Evolutionary conservation across 2,329 filamentous ascomycete species (phyloP), one percentile per base, ranked within the genome.

Genomic region (Fusarium sp.): DNA sequence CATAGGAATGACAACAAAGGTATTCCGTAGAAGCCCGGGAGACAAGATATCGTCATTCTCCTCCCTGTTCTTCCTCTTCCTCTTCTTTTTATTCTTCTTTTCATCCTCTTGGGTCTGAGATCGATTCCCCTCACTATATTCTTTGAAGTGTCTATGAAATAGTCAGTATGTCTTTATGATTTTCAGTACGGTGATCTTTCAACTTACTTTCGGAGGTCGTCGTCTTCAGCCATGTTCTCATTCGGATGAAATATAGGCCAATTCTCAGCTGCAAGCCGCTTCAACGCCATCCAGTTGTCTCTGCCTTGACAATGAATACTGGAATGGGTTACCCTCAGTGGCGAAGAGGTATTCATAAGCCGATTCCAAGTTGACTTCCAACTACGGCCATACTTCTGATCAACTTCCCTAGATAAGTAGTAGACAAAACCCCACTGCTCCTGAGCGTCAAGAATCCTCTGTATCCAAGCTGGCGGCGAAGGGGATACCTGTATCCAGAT

Each of bases 381-480:
- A 23, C 64, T 27, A 41, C 27, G 13, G 36, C 55, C 61, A 55
- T 41, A 31, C 18, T 31, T 58, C 43, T 62, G 6, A 6, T 66
- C 5, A 28, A 62, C 53, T 6, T 68, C 53, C 16, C 62, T 61
- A 3, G 60, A 62, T 7, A 39, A 18, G 16, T 73, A 74, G 36
- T 65, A 72, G 43, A 73, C 27, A 31, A 66, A 72, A 3, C 72
- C 68, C 30, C 44, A 70, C 5, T 56, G 34, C 44, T 71, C 7
- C 3, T 37, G n/a, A 39, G 47, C 18, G 2, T 72, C 18, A 13
- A 72, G 4, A 16, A 72, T 53, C 1, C 66, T 8, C 31, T 54
- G 58, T 0, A 72, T 30, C 68, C 66, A 72, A 31, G 54, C 34
- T 41, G 70, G 70, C 6, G 70, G 66, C 31, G 66, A 15, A 27